These are phyloP conservation scores for Capsella bursapastoris DNA, from an alignment of 345 rosid species.

Conservation along the genomic window DNA sequence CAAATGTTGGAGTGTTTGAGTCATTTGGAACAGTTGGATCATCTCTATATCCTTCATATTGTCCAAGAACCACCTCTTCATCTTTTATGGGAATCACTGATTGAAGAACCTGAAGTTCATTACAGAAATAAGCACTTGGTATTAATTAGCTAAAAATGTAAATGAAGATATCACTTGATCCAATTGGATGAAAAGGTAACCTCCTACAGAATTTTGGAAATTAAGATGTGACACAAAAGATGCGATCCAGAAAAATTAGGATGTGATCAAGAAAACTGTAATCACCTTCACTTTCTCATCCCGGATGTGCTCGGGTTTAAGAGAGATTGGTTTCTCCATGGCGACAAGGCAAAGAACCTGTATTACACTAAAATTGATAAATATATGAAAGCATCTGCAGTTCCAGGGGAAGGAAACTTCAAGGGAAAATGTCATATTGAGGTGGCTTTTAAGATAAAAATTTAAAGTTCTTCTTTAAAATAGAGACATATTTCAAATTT, in stretches of 20 bases:
- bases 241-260: constrained; percentile 3
- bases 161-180: constrained; percentile 9
- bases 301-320: constrained; percentile 96
- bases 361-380: constrained; percentile 35
- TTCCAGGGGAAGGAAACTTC: neutral
- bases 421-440: neutral
- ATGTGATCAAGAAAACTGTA: constrained; percentile 16
- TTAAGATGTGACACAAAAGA: neutral
- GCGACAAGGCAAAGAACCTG: constrained; percentile 95
- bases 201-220: neutral
- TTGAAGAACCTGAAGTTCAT: constrained; percentile 78
- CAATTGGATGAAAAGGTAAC: neutral
- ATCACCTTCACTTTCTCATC: constrained; percentile 99
- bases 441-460: constrained; percentile 23
- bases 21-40: constrained; percentile 94
- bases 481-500: neutral
- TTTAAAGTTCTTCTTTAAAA: constrained; percentile 17
- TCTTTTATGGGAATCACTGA: constrained; percentile 89
- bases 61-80: constrained; percentile 97
- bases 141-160: constrained; percentile 19
- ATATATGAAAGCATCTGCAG: constrained; percentile 4
- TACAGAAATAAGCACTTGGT: constrained; percentile 27
- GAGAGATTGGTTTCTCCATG: constrained; percentile 98
- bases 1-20: constrained; percentile 97
- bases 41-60: constrained; percentile 85